phyloP scores from a whole-genome alignment of 2,329 filamentous ascomycete genomes.

The Phialophora chinensis region DNA sequence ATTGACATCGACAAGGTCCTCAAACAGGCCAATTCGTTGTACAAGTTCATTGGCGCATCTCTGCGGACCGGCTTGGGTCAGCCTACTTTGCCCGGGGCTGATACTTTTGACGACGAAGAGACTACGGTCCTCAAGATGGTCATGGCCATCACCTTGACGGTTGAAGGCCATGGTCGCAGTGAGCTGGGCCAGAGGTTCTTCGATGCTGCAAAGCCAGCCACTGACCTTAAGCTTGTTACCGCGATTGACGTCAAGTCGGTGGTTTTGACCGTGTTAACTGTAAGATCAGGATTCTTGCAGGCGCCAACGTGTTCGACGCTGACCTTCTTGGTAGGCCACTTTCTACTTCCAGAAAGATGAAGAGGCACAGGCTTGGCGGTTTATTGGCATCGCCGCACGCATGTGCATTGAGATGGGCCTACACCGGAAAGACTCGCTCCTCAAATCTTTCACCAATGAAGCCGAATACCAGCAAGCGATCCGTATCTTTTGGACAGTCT shows the following conservation, averaged over 20 bases:
- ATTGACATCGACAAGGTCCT: slow-evolving; percentile 75
- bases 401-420: slow-evolving; percentile 82
- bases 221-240: slow-evolving; percentile 69
- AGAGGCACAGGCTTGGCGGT: slow-evolving; percentile 82
- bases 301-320: not conserved
- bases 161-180: slow-evolving; percentile 81
- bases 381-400: slow-evolving; percentile 81
- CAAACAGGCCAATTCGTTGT: slow-evolving; percentile 71
- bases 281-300: slow-evolving; percentile 44
- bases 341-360: slow-evolving; percentile 88
- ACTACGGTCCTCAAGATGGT: slow-evolving; percentile 81
- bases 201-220: slow-evolving; percentile 72
- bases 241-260: slow-evolving; percentile 64
- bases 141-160: slow-evolving; percentile 75
- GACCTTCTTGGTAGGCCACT: slow-evolving; percentile 58
- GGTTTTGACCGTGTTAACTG: slow-evolving; percentile 63
- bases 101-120: slow-evolving; percentile 66
- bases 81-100: slow-evolving; percentile 59
- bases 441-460: slow-evolving; percentile 69
- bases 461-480: slow-evolving; percentile 71
- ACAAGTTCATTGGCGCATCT: slow-evolving; percentile 74
- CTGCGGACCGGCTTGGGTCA: slow-evolving; percentile 64
- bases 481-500: slow-evolving; percentile 83
- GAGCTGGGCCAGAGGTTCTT: slow-evolving; percentile 75
- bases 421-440: slow-evolving; percentile 77